Evolutionary conservation across 768 basidiomycete species (phyloP), one percentile per base, ranked within the genome.

Genomic region (Lactarius indigo): DNA sequence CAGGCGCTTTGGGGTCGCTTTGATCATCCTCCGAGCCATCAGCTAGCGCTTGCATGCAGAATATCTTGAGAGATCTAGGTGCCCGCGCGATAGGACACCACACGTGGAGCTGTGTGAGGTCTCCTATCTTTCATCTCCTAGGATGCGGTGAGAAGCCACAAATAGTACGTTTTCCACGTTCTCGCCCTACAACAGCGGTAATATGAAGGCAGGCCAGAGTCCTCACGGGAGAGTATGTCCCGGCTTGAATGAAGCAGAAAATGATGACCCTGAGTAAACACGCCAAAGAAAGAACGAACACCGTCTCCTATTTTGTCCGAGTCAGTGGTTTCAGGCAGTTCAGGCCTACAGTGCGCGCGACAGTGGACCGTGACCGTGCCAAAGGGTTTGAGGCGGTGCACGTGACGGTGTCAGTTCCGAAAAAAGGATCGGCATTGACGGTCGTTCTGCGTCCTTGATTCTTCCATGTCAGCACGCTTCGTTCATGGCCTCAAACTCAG

Each of bases 401-500:
- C 56, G 56, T 57, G 56, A 57, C 56, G 33, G 56, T 23, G 50
- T 52, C 56, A 57, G 33, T 30, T 57, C 55, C 54, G 54, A 55
- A 57, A 57, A 57, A 56, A 18, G 30, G 56, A 23, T 26, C 23
- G 50, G 17, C 9, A 47, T 47, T n/a, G 56, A 33, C 5, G 13
- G 55, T 57, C 55, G 20, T 26, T 52, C 41, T 20, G 39, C 62
- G 26, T 31, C 62, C 26, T 47, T 33, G n/a, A 17, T 12, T 44
- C 55, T 52, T 62, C 58, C 59, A 70, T 70, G 69, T 69, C 69
- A 47, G 35, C 58, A 57, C 69, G 68, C 57, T 30, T 64, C 26
- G 18, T 69, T 23, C 47, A 63, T 62, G 64, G 54, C 56, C 62
- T 70, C 59, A 52, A 54, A 63, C 56, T 52, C 33, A 69, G 59